Conservation (phyloP, 257 asterid genomes). For the Nicotiana knightiana region DNA sequence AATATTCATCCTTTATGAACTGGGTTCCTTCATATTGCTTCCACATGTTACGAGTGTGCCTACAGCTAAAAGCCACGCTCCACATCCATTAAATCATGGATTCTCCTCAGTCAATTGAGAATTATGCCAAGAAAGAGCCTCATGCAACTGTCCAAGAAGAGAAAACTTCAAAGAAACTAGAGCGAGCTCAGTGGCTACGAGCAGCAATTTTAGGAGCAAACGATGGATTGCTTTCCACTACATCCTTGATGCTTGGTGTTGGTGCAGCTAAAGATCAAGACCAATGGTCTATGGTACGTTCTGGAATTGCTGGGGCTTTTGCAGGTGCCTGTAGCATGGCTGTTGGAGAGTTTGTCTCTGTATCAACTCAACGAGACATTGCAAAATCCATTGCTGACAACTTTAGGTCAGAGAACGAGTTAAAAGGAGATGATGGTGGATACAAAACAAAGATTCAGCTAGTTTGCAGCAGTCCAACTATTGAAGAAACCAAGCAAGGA, state of each 20-base stretch:
- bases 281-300: constrained; percentile 34
- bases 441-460: background rate
- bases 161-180: constrained; percentile 9
- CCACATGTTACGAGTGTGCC: constrained; percentile 23
- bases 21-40: constrained; percentile 10
- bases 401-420: background rate
- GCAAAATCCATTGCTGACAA: constrained; percentile 8
- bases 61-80: constrained; percentile 41
- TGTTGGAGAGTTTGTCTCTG: constrained; percentile 59
- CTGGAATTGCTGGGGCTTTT: constrained; percentile 57
- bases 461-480: background rate
- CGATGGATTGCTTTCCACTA: constrained; percentile 55
- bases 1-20: background rate
- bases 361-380: constrained; percentile 56
- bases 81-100: constrained; percentile 14
- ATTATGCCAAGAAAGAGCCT: constrained; percentile 22
- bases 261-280: constrained; percentile 55
- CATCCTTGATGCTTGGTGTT: constrained; percentile 58
- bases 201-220: constrained; percentile 72
- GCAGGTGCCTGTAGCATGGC: constrained; percentile 80
- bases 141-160: constrained; percentile 11
- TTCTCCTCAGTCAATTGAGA: constrained; percentile 10
- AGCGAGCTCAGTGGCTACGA: constrained; percentile 59
- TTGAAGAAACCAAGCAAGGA: background rate
- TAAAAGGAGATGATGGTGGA: background rate